Base-by-base conservation (phyloP, 768 basidiomycete genomes). In the Podaxis sp. region DNA sequence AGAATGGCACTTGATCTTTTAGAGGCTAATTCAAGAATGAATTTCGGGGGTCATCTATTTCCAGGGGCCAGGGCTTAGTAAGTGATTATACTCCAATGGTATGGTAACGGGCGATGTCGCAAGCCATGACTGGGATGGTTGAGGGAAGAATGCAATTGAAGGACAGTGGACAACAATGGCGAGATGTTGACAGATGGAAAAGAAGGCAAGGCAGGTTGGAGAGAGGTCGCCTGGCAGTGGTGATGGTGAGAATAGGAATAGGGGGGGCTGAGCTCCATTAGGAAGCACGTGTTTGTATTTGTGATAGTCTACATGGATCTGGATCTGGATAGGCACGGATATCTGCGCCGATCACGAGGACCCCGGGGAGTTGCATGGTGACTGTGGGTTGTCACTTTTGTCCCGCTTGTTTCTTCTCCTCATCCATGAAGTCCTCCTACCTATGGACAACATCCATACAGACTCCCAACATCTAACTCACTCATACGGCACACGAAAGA, bases 401-500 rank as follows among this genome's bases (percentile, higher is more conserved):
- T 71, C 66, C 64, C 64, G 63, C 70, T 68, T 68, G 70, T 69
- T 66, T 66, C 70, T 71, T 69, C 62, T 66, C 67, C 66, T 65
- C 67, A 64, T 68, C 68, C 62, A 64, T 69, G 57, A 56, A 61
- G 26, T 65, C 56, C 64, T 60, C 63, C 49, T 63, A 53, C 66
- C 37, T 63, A 66, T 73, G 71, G 72, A 68, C 68, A 60, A 48
- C 65, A 56, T 58, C 61, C 62, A 38, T 17, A 41, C 59, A 8
- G 62, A 60, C 64, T 38, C 58, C 51, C 66, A 63, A 46, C 50
- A 70, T 38, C 63, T 63, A n/a, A 66, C 71, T 17, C 78, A 79
- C 73, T 72, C 74, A 64, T 85, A 87, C 78, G 80, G 80, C 65
- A 86, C 84, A 17, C 76, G 85, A 55, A 84, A 80, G 38, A 80